These are phyloP conservation scores for Dimocarpus longan DNA, from an alignment of 345 rosid species.

Conservation along the genomic window DNA sequence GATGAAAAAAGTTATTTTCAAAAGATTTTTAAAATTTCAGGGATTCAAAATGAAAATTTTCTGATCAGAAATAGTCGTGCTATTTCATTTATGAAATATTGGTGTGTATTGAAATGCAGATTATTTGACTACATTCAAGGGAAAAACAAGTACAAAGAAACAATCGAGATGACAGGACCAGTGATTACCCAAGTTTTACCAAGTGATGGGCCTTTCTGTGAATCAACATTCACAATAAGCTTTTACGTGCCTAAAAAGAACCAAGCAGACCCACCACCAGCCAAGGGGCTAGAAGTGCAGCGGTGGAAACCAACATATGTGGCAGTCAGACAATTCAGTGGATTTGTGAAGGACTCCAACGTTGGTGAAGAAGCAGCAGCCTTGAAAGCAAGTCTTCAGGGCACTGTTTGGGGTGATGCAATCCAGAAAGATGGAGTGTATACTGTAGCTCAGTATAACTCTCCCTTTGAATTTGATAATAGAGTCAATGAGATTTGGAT, in stretches of 20 bases:
- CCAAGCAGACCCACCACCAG: conserved; percentile 78
- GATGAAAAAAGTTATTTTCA: no score
- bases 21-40: no score
- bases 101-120: conserved; percentile 32
- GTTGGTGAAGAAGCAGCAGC: conserved; percentile 80
- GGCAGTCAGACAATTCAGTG: conserved; percentile 76
- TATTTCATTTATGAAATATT: no score
- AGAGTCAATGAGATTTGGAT: conserved; percentile 90
- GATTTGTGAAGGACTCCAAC: conserved; percentile 60
- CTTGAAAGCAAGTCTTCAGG: conserved; percentile 58
- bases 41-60: no score
- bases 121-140: conserved; percentile 86
- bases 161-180: conserved; percentile 91
- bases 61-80: no score
- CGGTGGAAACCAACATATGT: conserved; percentile 53
- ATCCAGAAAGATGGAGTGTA: conserved; percentile 51
- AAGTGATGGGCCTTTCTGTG: conserved; percentile 84
- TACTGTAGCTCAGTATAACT: conserved; percentile 82
- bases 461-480: conserved; percentile 70
- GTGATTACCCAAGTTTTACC: conserved; percentile 71
- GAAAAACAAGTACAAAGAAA: conserved; percentile 54
- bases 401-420: conserved; percentile 61
- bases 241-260: conserved; percentile 78
- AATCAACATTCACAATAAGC: conserved; percentile 75
- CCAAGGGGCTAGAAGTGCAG: conserved; percentile 71